Conservation (phyloP, 2,329 filamentous ascomycete species). For the Microdochium nivale region DNA sequence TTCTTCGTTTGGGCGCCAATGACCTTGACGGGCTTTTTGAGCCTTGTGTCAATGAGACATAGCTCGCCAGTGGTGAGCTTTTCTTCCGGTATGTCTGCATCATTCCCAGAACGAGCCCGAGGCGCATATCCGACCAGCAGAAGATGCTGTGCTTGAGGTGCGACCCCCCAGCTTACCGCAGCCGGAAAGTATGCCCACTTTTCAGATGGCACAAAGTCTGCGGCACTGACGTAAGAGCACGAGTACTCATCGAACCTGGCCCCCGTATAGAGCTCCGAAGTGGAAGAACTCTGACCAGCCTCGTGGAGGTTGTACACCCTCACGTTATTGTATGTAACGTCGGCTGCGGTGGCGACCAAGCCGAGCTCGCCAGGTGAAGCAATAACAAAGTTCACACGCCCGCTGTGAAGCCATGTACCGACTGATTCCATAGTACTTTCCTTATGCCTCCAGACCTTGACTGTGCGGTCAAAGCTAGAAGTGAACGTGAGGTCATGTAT, state of each 20-base stretch:
- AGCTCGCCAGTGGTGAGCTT: slow-evolving; percentile 51
- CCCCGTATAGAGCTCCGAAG: slow-evolving; percentile 7
- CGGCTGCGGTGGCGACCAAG: slow-evolving; percentile 50
- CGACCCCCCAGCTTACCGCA: slow-evolving; percentile 53
- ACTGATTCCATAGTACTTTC: slow-evolving; percentile 32
- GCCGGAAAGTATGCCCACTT: slow-evolving; percentile 57
- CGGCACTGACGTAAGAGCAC: slow-evolving; percentile 26
- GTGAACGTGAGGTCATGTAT: slow-evolving; percentile 41
- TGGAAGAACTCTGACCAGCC: slow-evolving; percentile 1
- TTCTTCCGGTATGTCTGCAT: slow-evolving; percentile 49
- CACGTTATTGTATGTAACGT: slow-evolving; percentile 43
- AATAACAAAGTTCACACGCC: slow-evolving; percentile 55
- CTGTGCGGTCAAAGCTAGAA: slow-evolving; percentile 52
- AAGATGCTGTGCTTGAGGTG: slow-evolving; percentile 34
- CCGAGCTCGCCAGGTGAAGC: slow-evolving; percentile 37
- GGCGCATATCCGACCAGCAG: slow-evolving; percentile 57
- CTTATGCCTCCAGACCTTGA: slow-evolving; percentile 47
- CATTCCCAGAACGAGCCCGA: slow-evolving; percentile 34
- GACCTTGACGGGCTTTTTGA: slow-evolving; percentile 35
- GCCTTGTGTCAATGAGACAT: slow-evolving; percentile 46
- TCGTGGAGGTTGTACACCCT: slow-evolving; percentile 42
- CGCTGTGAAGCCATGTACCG: slow-evolving; percentile 47
- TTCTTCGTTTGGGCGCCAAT: slow-evolving; percentile 45
- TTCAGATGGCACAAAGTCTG: slow-evolving; percentile 23
- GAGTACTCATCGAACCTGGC: slow-evolving; percentile 31